Conservation (phyloP, 345 rosid species). For the Pelargonium nanum region DNA sequence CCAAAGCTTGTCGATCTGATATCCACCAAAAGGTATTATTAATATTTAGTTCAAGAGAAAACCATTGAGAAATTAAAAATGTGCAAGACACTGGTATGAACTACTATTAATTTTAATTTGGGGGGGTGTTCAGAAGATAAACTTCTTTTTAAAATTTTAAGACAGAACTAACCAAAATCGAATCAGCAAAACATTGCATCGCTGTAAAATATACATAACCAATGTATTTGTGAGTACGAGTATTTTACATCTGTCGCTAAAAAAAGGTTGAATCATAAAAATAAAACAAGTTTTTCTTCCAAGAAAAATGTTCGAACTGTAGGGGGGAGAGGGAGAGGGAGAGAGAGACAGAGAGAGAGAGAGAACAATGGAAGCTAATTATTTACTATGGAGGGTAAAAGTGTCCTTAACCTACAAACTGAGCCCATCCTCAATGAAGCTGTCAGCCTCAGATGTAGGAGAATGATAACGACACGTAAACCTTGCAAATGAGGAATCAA, state of each 20-base stretch:
- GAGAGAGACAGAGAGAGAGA: not conserved
- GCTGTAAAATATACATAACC: not conserved
- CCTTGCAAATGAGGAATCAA: no score
- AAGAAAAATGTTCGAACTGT: not conserved
- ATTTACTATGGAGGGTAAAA: not conserved
- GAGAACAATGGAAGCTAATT: not conserved
- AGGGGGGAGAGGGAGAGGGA: not conserved
- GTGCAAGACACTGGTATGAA: not conserved
- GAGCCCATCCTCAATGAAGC: not conserved
- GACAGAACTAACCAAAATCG: not conserved
- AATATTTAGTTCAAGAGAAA: not conserved
- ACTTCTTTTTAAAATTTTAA: not conserved
- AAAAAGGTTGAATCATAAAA: not conserved
- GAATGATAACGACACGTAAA: not conserved
- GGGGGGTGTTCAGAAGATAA: not conserved
- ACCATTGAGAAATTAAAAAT: constrained; percentile 3
- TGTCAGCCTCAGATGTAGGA: not conserved
- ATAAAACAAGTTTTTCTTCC: not conserved
- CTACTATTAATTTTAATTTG: not conserved
- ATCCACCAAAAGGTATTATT: constrained; percentile 15
- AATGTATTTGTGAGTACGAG: not conserved
- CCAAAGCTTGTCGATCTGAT: constrained; percentile 72
- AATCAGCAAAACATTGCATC: not conserved
- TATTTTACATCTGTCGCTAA: not conserved
- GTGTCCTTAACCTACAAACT: not conserved